Evolutionary conservation across 2,329 filamentous ascomycete species (phyloP), one percentile per base, ranked within the genome.

Genomic region (Penicillium rolfsii): DNA sequence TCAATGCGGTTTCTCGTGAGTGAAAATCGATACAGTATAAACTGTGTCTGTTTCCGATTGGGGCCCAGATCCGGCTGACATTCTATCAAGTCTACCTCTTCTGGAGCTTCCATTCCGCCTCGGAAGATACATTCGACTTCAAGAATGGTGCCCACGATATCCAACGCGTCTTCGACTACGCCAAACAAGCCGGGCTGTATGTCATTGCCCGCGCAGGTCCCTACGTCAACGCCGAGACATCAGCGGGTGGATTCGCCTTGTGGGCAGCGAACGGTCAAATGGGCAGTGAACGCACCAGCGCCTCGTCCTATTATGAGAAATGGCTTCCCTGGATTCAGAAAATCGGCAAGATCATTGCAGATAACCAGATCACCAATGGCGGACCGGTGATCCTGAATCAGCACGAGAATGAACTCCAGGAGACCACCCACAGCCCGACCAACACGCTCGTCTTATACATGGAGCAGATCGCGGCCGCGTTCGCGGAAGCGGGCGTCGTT

Each of bases 391-490:
- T 84, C 46, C 70, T 85, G 9, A 80, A 79, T 48, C 82, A 86
- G 63, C 76, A 84, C 19, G 83, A 85, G 65, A 85, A 85, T 56
- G 83, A 85, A 64, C 74, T 83, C 24, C 78, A 80, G 61, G 75
- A 84, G 65, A 80, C 78, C 1, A 67, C 55, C 2, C 78, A 84
- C 58, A 69, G 70, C 4, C 67, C 81, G 0, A 76, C 70, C n/a
- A 74, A 82, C 56, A 82, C 81, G 0, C 64, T 81, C 3, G 82
- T 85, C 1, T 50, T 78, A 5, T 84, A 84, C 60, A 84, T 84
- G 83, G 77, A 83, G 62, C 81, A 84, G 66, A 63, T 84, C 12
- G 74, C 83, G 52, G 67, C 74, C 3, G 81, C 80, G 1, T 83
- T 82, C 61, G 70, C 73, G 26, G 76, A 77, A 1, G 79, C 77